Conservation (phyloP, 257 asterid genomes). For the Euphrasia confusa region DNA sequence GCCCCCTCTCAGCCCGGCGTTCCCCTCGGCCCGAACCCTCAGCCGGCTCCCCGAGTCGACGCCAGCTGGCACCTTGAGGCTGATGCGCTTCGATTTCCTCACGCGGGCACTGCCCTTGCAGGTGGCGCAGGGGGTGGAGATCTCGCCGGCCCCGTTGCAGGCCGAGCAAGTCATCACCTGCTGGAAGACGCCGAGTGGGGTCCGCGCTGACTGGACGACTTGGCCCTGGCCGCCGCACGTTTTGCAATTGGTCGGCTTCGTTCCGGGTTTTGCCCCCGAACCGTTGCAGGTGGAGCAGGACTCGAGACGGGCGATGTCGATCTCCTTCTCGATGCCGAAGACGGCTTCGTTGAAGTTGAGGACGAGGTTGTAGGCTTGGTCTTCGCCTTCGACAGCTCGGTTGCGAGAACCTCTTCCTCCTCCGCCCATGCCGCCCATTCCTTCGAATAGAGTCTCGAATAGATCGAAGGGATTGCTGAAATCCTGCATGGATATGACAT, state of each 20-base stretch:
- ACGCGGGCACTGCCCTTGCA: constrained; percentile 82
- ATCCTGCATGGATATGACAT: constrained; percentile 47
- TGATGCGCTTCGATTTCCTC: constrained; percentile 80
- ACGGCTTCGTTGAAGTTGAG: constrained; percentile 89
- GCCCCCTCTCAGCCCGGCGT: constrained; percentile 88
- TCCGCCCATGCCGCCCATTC: constrained; percentile 87
- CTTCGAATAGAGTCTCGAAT: constrained; percentile 82
- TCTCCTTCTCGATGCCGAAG: constrained; percentile 89
- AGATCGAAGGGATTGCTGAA: constrained; percentile 93
- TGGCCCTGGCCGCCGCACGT: constrained; percentile 97
- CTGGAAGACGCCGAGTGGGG: constrained; percentile 96
- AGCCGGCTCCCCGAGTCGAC: constrained; percentile 86
- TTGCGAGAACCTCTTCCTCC: constrained; percentile 70
- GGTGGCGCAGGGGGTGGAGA: constrained; percentile 75
- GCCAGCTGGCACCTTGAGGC: constrained; percentile 93
- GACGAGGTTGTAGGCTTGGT: constrained; percentile 70
- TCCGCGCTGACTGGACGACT: constrained; percentile 77
- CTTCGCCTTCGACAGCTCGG: constrained; percentile 91
- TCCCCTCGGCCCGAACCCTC: constrained; percentile 89
- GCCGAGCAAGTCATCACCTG: constrained; percentile 90
- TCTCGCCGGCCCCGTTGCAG: constrained; percentile 82
- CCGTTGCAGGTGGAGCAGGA: constrained; percentile 87
- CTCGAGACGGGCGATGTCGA: constrained; percentile 84
- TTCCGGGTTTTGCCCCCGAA: constrained; percentile 90
- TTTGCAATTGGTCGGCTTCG: constrained; percentile 59